A percentile compares a stretch with the other conserved stretches of the same genome.
Evolutionary conservation across 179 eudicot species (phyloP).

Genomic region (Actinidia chinensis): DNA sequence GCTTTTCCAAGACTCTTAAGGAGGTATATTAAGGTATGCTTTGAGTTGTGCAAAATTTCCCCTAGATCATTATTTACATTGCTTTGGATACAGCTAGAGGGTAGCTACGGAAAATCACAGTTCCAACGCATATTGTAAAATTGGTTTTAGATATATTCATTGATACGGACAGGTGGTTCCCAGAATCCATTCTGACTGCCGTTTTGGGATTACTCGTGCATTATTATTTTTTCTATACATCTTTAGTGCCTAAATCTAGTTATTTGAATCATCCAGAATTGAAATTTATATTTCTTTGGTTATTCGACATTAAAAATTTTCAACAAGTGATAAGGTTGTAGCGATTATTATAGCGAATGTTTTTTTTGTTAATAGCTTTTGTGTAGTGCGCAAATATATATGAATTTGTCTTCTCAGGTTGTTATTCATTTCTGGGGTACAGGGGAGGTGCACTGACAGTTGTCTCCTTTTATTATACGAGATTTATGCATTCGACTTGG

Average conservation of each 20-base stretch:
- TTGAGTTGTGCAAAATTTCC: constrained; percentile 10
- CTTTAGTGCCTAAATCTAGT: neutral
- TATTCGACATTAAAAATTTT: neutral
- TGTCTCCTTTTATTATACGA: constrained; percentile 75
- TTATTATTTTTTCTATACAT: no score
- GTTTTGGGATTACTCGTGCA: no score
- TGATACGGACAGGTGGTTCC: neutral
- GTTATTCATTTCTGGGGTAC: constrained; percentile 91
- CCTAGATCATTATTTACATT: constrained; percentile 3
- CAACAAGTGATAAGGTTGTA: neutral
- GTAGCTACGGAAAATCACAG: neutral
- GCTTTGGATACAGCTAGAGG: neutral
- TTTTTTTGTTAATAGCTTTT: neutral
- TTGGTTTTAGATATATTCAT: constrained; percentile 3
- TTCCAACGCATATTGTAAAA: neutral
- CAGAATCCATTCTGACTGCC: neutral
- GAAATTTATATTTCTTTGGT: no score
- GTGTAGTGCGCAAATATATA: neutral
- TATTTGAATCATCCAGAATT: neutral
- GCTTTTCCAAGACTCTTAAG: constrained; percentile 88
- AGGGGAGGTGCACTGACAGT: constrained; percentile 82
- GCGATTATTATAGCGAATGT: neutral
- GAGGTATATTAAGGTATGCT: constrained; percentile 82
- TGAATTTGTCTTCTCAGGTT: constrained; percentile 49
- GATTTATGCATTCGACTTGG: constrained; percentile 83